Base-by-base conservation (phyloP, 208 protist genomes). In the Phytomonas sp. region DNA sequence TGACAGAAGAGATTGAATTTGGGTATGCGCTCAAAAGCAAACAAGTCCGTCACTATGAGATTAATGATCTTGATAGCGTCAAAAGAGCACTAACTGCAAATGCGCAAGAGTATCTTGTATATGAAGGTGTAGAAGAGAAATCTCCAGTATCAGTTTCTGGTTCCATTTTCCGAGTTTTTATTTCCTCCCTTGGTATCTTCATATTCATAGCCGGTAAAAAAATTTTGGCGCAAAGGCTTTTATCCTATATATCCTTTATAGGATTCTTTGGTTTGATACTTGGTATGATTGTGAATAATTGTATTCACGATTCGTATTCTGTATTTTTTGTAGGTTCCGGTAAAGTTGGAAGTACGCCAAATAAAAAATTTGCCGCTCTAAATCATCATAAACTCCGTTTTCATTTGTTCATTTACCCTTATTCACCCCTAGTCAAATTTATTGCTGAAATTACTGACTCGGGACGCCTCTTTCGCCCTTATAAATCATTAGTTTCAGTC, bases 21-120 rank as follows among this genome's bases (percentile, higher is more conserved):
- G 80, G 83, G 6, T 94, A 94, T 80, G 86, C 88, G 67, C 71
- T 92, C 14, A 62, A 72, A 4, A 92, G 84, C 62, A 84, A 88
- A 59, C 81, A 81, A 63, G 78, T 95, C 0, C 79, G 81, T 10
- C 59, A 76, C 32, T 93, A 93, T 67, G 45, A 75, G 32, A 56
- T 64, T 12, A 76, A 87, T 67, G 80, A 80, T 59, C n/a, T 85
- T 30, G 52, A 72, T 2, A 90, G 69, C 60, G 74, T 88, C 12
- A 42, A 73, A 2, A 64, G 74, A 8, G 85, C 82, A 2, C 45
- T 90, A 36, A 66, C 63, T 7, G 66, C 71, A 6, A 90, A 90
- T 66, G 73, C 81, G 5, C 77, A 88, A 62, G 81, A 90, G 33
- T 88, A 88, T 60, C 60, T 90, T 1, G 66, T 37, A 5, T 78